phyloP scores from a whole-genome alignment of 2,329 filamentous ascomycete genomes.

The Dichotomopilus funicola region DNA sequence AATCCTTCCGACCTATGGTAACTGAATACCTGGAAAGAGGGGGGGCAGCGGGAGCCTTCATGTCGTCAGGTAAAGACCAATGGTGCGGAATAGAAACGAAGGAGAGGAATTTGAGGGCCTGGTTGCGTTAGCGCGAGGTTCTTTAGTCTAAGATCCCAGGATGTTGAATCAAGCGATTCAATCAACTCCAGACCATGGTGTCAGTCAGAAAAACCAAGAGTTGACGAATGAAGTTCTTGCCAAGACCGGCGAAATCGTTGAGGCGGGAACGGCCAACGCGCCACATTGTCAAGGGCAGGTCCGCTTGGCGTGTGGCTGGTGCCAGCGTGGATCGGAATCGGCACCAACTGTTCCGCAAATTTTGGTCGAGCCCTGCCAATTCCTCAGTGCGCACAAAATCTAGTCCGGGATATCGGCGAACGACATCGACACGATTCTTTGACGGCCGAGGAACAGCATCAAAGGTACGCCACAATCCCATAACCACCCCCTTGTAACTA shows the following conservation, averaged over 20 bases:
- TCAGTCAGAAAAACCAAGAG: too few species aligned
- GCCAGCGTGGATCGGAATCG: constrained; percentile 17
- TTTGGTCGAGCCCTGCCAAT: constrained; percentile 26
- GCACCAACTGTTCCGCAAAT: constrained; percentile 24
- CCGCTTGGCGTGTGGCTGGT: constrained; percentile 15
- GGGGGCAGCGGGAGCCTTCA: too few species aligned
- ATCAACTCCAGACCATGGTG: too few species aligned
- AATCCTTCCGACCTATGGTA: too few species aligned
- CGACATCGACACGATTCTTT: constrained; percentile 26
- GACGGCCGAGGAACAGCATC: constrained; percentile 24
- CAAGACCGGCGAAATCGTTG: background rate
- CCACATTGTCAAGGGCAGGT: constrained; percentile 11
- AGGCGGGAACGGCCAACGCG: background rate
- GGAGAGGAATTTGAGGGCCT: too few species aligned
- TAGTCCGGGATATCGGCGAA: constrained; percentile 25
- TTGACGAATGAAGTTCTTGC: too few species aligned
- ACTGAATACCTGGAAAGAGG: too few species aligned
- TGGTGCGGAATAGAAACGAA: too few species aligned
- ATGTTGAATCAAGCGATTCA: too few species aligned
- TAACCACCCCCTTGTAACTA: constrained; percentile 10
- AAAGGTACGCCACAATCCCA: constrained; percentile 22
- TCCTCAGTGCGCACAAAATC: constrained; percentile 26
- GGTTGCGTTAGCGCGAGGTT: too few species aligned
- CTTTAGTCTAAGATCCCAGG: too few species aligned
- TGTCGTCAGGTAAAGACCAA: too few species aligned